Evolutionary conservation across 805 yeast genomes (phyloP).

Genomic region (Ogataea nakhonphanomensis): DNA sequence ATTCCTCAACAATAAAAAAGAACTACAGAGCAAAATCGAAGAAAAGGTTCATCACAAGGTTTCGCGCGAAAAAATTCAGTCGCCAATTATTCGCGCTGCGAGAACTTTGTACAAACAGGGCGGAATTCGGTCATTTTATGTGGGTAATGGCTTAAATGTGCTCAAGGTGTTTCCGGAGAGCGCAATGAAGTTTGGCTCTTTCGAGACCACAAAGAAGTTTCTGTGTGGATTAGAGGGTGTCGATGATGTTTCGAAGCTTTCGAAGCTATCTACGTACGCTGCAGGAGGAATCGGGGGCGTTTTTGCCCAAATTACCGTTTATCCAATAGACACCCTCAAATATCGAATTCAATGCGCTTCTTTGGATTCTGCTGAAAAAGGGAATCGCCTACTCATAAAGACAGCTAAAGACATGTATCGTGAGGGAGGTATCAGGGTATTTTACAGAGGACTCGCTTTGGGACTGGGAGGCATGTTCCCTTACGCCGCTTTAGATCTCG

Average conservation of each 20-base stretch:
- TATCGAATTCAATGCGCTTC: conserved; percentile 93
- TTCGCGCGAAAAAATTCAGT: conserved; percentile 48
- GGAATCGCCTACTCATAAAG: conserved; percentile 54
- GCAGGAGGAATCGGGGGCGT: conserved; percentile 98
- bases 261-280: conserved; percentile 66
- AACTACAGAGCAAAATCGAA: conserved; percentile 32
- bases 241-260: conserved; percentile 93
- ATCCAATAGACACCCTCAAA: conserved; percentile 93
- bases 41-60: conserved; percentile 40
- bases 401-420: conserved; percentile 76
- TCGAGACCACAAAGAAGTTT: conserved; percentile 78
- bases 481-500: conserved; percentile 93
- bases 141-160: conserved; percentile 92
- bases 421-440: conserved; percentile 74
- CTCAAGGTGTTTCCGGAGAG: conserved; percentile 90
- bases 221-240: conserved; percentile 77
- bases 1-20: conserved; percentile 52
- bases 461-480: conserved; percentile 98
- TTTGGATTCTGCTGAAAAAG: conserved; percentile 56
- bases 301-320: conserved; percentile 84
- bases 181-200: conserved; percentile 94
- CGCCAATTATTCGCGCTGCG: conserved; percentile 80
- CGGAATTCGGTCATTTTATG: conserved; percentile 83
- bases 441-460: conserved; percentile 83
- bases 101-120: conserved; percentile 81